A percentile compares a stretch with the other conserved stretches of the same genome.
Evolutionary conservation across 371 early-diverging fungal species (phyloP).

Genomic region (Nematocida homosporus): DNA sequence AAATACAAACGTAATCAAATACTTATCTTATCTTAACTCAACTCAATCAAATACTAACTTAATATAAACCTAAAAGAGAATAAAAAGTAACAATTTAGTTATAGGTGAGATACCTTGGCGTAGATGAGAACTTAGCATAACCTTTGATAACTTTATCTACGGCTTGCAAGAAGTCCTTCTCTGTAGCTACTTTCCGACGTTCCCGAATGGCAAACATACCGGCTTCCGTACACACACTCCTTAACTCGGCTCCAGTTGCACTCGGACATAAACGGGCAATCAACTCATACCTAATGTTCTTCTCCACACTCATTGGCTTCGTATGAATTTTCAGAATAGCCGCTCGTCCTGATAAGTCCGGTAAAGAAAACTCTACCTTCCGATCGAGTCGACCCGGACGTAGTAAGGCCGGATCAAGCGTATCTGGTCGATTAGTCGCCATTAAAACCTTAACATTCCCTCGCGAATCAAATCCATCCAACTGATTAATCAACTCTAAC

Average conservation of each 20-base stretch:
- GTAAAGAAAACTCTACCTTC: constrained; percentile 95
- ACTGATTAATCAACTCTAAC: constrained; percentile 97
- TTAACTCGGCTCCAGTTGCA: constrained; percentile 87
- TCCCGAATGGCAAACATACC: constrained; percentile 99
- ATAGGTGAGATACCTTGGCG: constrained; percentile 75
- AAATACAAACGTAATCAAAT: too few species aligned
- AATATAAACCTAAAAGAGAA: too few species aligned
- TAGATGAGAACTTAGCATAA: constrained; percentile 89
- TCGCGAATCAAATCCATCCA: constrained; percentile 98
- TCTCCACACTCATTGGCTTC: constrained; percentile 85
- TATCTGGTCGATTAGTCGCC: constrained; percentile 97
- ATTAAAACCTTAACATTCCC: constrained; percentile 99
- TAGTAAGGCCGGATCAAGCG: constrained; percentile 93
- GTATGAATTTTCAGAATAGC: constrained; percentile 98
- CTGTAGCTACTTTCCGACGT: constrained; percentile 93
- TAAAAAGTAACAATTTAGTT: too few species aligned
- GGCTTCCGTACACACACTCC: constrained; percentile 98
- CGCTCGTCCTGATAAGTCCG: constrained; percentile 83
- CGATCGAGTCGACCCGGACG: constrained; percentile 98
- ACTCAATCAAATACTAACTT: too few species aligned
- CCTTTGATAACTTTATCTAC: constrained; percentile 98
- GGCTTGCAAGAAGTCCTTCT: constrained; percentile 97
- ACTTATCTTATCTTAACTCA: too few species aligned
- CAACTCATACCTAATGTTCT: constrained; percentile 91
- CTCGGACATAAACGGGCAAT: constrained; percentile 97